Evolutionary conservation across 352 stramenopile genomes (phyloP), one percentile per base, ranked within the genome.

Genomic region (Globisporangium cystogenes): DNA sequence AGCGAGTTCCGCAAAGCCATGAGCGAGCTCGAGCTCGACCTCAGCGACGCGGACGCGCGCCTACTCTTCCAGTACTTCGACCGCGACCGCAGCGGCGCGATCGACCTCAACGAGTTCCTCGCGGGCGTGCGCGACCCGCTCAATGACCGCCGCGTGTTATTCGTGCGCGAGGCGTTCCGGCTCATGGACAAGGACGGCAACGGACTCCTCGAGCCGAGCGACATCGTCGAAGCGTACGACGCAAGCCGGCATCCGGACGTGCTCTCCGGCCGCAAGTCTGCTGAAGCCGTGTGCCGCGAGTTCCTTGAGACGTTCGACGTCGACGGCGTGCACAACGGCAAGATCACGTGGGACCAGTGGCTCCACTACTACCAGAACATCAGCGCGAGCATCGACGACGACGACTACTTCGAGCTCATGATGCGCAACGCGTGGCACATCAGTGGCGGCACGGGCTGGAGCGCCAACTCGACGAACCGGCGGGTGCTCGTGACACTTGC

Each of bases 351-450:
- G 65, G 60, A 68, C 4, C 74, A 88, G 57, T 92, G 77, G 78
- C 58, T 62, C 16, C 67, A 90, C 41, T 97, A 97, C 68, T 97
- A 97, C 64, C 68, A 86, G 39, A 96, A 96, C 65, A 67, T 97
- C 5, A 93, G 78, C 45, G 86, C 85, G 6, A 86, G 69, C 44
- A 93, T 97, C 54, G 88, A 95, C 33, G 75, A 90, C 48, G 86
- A 97, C 58, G 83, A 96, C 51, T 94, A 90, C 50, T 97, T 97
- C 54, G 86, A 96, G 62, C 67, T 93, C 24, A 96, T 97, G 78
- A 88, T 97, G 60, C 82, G 86, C 59, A 96, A 89, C 46, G 83
- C 76, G 21, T 86, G 74, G 72, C 72, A 86, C 33, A 78, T 90
- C 37, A 70, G 60, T 26, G 71, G 72, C 8, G 80, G 81, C 7